Conservation (phyloP, 371 early-diverging fungal genomes). For the Mortierella sp. region DNA sequence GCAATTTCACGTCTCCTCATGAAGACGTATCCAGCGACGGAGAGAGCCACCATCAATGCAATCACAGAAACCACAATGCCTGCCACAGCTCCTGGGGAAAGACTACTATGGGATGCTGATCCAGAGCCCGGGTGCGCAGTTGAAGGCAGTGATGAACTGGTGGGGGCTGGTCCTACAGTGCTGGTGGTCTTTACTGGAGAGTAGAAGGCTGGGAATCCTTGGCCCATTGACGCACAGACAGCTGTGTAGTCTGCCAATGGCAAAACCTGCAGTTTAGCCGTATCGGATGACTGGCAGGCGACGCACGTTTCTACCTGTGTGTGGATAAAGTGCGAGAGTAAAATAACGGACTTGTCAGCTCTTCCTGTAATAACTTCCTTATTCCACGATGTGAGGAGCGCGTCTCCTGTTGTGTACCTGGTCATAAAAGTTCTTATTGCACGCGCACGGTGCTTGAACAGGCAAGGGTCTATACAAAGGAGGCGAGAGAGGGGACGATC, state of each 20-base stretch:
- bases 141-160: neutral
- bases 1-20: conserved; percentile 24
- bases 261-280: conserved; percentile 9
- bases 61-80: conserved; percentile 44
- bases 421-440: conserved; percentile 32
- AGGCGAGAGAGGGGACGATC: neutral
- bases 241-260: conserved; percentile 7
- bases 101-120: conserved; percentile 6
- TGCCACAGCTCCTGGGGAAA: conserved; percentile 43
- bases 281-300: conserved; percentile 20
- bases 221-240: conserved; percentile 18
- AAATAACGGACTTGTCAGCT: too few relatives aligned
- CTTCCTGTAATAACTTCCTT: too few relatives aligned
- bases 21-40: conserved; percentile 46
- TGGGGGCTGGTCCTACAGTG: conserved; percentile 3
- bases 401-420: too few relatives aligned
- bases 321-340: too few relatives aligned
- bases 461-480: conserved; percentile 5
- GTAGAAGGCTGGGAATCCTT: conserved; percentile 8
- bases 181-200: conserved; percentile 7
- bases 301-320: conserved; percentile 13
- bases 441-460: conserved; percentile 27
- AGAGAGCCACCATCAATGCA: conserved; percentile 36
- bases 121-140: neutral
- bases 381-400: too few relatives aligned